These are phyloP conservation scores for Neonectria neomacrospora DNA, from an alignment of 2,329 filamentous ascomycete genomes.

Conservation along the genomic window DNA sequence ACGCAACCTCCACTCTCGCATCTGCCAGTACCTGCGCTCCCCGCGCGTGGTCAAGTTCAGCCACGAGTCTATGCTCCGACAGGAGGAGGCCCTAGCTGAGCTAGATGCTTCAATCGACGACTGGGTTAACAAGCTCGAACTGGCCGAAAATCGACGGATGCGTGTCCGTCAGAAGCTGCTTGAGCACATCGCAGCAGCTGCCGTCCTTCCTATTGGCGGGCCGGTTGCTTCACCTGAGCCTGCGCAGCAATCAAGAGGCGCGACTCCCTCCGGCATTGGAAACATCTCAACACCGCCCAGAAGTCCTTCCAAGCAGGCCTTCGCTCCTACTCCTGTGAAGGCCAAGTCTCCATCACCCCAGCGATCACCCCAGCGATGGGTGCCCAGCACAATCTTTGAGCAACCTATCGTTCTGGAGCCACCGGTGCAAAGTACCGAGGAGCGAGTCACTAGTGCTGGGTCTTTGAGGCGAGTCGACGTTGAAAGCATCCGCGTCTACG, in stretches of 20 bases:
- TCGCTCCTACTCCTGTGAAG: slow-evolving; percentile 47
- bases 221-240: slow-evolving; percentile 51
- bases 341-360: slow-evolving; percentile 61
- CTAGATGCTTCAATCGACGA: slow-evolving; percentile 83
- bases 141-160: slow-evolving; percentile 80
- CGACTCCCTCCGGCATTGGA: slow-evolving; percentile 49
- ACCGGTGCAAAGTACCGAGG: slow-evolving; percentile 40
- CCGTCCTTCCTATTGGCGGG: slow-evolving; percentile 57
- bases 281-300: slow-evolving; percentile 68
- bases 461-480: slow-evolving; percentile 56
- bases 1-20: slow-evolving; percentile 79
- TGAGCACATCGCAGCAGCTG: slow-evolving; percentile 81
- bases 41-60: slow-evolving; percentile 77
- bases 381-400: slow-evolving; percentile 67
- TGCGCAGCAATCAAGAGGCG: slow-evolving; percentile 55
- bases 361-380: slow-evolving; percentile 59
- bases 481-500: slow-evolving; percentile 76
- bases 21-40: slow-evolving; percentile 80
- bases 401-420: slow-evolving; percentile 59
- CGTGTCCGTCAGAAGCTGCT: slow-evolving; percentile 82
- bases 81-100: slow-evolving; percentile 82
- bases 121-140: slow-evolving; percentile 83
- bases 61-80: slow-evolving; percentile 79
- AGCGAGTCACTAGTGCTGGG: slow-evolving; percentile 39
- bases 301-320: slow-evolving; percentile 63